Conservation (phyloP, 2,329 filamentous ascomycete genomes). For the Penicillium sp. region DNA sequence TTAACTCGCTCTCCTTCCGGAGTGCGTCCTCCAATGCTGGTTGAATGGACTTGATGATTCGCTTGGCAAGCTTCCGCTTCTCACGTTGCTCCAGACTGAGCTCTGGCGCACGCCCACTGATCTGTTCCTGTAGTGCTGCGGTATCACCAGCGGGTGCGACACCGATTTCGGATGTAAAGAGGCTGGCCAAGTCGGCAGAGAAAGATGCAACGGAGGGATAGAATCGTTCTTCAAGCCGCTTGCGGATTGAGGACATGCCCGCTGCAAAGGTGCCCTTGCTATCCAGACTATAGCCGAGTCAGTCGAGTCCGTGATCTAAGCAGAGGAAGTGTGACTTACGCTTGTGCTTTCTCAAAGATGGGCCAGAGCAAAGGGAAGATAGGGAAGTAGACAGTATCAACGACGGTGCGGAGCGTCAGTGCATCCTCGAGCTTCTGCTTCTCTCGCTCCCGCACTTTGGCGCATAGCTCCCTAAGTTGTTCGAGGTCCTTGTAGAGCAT, state of each 20-base stretch:
- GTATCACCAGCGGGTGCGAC: slow-evolving; percentile 51
- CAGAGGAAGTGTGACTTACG: slow-evolving; percentile 60
- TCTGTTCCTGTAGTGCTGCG: slow-evolving; percentile 51
- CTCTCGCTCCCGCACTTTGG: slow-evolving; percentile 74
- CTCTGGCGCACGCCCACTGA: slow-evolving; percentile 51
- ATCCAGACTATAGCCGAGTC: slow-evolving; percentile 45
- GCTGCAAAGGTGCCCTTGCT: slow-evolving; percentile 57
- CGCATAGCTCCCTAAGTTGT: slow-evolving; percentile 69
- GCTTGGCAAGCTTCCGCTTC: slow-evolving; percentile 80
- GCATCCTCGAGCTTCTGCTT: slow-evolving; percentile 74
- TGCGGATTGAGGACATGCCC: slow-evolving; percentile 55
- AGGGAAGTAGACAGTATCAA: slow-evolving; percentile 91
- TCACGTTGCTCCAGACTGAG: slow-evolving; percentile 70
- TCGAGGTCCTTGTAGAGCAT: slow-evolving; percentile 67
- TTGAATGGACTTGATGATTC: slow-evolving; percentile 82
- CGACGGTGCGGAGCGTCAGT: slow-evolving; percentile 73
- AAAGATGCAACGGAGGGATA: slow-evolving; percentile 65
- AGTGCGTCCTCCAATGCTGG: slow-evolving; percentile 74
- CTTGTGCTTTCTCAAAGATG: slow-evolving; percentile 76
- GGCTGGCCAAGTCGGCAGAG: slow-evolving; percentile 58
- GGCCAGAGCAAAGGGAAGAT: slow-evolving; percentile 74
- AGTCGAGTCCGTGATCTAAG: slow-evolving; percentile 11
- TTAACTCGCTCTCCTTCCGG: slow-evolving; percentile 79
- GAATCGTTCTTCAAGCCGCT: slow-evolving; percentile 56
- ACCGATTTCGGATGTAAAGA: slow-evolving; percentile 58